A percentile compares a stretch with the other conserved stretches of the same genome.
Evolutionary conservation across 495 filamentous ascomycete genomes (phyloP).

Genomic region (Lasiosphaeriaceae sp.): DNA sequence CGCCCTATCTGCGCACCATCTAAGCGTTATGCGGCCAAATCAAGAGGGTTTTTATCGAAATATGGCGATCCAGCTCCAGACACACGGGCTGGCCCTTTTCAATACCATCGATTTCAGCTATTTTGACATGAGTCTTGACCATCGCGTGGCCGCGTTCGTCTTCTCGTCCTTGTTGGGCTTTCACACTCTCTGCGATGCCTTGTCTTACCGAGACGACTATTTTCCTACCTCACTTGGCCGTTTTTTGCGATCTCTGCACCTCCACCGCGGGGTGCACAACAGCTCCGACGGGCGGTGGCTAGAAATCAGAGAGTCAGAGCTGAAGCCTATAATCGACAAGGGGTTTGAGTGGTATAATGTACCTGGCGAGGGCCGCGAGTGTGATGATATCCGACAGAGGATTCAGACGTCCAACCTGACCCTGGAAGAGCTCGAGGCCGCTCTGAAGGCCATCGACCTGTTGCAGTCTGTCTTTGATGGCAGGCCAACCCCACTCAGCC

Average conservation of each 20-base stretch:
- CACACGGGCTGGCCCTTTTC: slow-evolving; percentile 42
- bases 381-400: slow-evolving; percentile 19
- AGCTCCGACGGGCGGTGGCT: slow-evolving; percentile 25
- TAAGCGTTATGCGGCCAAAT: slow-evolving; percentile 30
- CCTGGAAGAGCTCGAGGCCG: slow-evolving; percentile 4
- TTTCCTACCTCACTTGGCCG: slow-evolving; percentile 37
- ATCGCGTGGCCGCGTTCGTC: slow-evolving; percentile 43
- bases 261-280: slow-evolving; percentile 42
- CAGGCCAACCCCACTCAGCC: neutral
- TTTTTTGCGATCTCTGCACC: slow-evolving; percentile 36
- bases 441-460: slow-evolving; percentile 14
- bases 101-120: slow-evolving; percentile 30
- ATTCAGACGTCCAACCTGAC: slow-evolving; percentile 2
- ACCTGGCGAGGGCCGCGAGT: slow-evolving; percentile 19
- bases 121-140: slow-evolving; percentile 22
- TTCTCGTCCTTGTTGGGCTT: slow-evolving; percentile 46
- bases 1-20: slow-evolving; percentile 43
- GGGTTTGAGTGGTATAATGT: slow-evolving; percentile 12
- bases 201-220: slow-evolving; percentile 25
- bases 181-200: slow-evolving; percentile 45
- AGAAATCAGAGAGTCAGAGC: slow-evolving; percentile 16
- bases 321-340: slow-evolving; percentile 20
- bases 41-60: slow-evolving; percentile 35
- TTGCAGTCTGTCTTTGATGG: slow-evolving; percentile 28
- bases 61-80: slow-evolving; percentile 47